Evolutionary conservation across 2,329 filamentous ascomycete species (phyloP).

Genomic region (Botrytis pseudocinerea): DNA sequence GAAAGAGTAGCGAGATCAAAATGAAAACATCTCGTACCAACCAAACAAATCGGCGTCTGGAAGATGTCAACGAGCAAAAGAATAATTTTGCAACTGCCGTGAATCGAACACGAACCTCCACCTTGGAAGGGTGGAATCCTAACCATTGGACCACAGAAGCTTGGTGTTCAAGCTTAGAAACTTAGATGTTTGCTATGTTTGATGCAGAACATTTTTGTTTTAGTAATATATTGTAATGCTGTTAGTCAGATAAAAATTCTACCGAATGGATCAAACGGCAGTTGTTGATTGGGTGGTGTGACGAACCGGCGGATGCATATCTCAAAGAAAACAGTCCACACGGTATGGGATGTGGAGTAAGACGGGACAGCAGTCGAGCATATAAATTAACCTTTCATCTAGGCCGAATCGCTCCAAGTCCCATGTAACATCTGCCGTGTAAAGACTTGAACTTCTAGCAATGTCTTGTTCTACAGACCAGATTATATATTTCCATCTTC

Average conservation of each 20-base stretch:
- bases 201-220: fast-evolving
- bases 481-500: neutral
- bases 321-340: neutral
- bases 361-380: neutral
- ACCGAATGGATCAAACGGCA: fast-evolving
- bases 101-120: conserved; percentile 23
- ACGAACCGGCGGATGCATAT: neutral
- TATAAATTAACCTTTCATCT: neutral
- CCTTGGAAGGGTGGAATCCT: conserved; percentile 24
- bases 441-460: neutral
- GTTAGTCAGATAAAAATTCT: fast-evolving
- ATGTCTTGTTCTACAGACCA: neutral
- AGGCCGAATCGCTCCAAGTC: neutral
- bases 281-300: neutral
- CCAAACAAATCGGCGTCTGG: neutral
- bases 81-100: neutral
- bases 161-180: neutral
- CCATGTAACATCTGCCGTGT: neutral
- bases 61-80: neutral
- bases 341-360: neutral
- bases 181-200: neutral
- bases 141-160: conserved; percentile 23
- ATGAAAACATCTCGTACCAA: neutral
- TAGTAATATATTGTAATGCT: neutral
- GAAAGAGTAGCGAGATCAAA: neutral